phyloP scores from a whole-genome alignment of 768 basidiomycete species.

The Boletus pseudopeckii region DNA sequence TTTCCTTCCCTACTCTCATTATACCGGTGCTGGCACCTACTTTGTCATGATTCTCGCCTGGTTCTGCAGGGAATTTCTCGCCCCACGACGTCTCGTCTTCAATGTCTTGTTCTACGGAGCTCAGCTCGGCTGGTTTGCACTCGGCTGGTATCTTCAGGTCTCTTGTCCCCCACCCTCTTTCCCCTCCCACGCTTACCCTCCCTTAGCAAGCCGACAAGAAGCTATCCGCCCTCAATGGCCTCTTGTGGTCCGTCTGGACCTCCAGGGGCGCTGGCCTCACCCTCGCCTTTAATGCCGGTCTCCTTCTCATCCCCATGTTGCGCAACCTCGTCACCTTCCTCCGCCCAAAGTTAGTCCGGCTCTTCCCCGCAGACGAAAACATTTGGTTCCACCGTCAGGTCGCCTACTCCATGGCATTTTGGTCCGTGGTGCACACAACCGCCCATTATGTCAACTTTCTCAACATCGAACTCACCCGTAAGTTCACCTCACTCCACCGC shows the following conservation, averaged over 20 bases:
- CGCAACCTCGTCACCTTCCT: slow-evolving; percentile 84
- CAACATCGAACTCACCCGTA: slow-evolving; percentile 85
- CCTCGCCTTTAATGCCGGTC: slow-evolving; percentile 79
- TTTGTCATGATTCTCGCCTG: slow-evolving; percentile 36
- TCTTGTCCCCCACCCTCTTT: background rate
- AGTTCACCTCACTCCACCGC: slow-evolving; percentile 20
- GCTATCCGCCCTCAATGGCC: slow-evolving; percentile 72
- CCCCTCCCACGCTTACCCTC: background rate
- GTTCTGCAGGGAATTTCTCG: slow-evolving; percentile 69
- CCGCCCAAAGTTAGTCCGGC: slow-evolving; percentile 75
- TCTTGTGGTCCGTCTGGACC: slow-evolving; percentile 83
- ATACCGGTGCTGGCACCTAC: background rate
- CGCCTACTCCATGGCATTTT: slow-evolving; percentile 92
- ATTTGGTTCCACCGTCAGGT: slow-evolving; percentile 96
- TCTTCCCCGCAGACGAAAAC: slow-evolving; percentile 91
- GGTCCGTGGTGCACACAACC: slow-evolving; percentile 89
- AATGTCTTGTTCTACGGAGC: slow-evolving; percentile 78
- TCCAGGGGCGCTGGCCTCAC: slow-evolving; percentile 91
- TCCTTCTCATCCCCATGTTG: slow-evolving; percentile 87
- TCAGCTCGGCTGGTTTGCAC: slow-evolving; percentile 70
- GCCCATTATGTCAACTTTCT: slow-evolving; percentile 94
- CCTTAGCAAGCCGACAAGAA: slow-evolving; percentile 55
- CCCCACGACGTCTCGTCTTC: slow-evolving; percentile 61
- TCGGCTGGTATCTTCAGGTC: slow-evolving; percentile 89
- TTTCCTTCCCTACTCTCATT: background rate